Percentiles rank a stretch among this genome's conserved stretches.
phyloP scores from a whole-genome alignment of 176 grass and related monocot species.

The Sorghum bicolor region Sorghum_bicolor_NCBIv3 NC_012877.2:57277001-57277500 shows the following conservation, averaged over 20 bases:
- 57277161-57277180: not conserved
- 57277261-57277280: not conserved
- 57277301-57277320: not conserved
- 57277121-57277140: slow-evolving; percentile 1
- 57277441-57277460: too few species aligned
- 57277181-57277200: not conserved
- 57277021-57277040: too few species aligned
- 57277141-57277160: not conserved
- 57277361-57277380: too few species aligned
- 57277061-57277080: not conserved
- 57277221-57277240: not conserved
- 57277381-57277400: too few species aligned
- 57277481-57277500: too few species aligned
- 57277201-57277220: not conserved
- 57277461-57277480: too few species aligned
- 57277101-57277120: slow-evolving; percentile 23
- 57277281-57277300: not conserved
- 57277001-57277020: too few species aligned
- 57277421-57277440: too few species aligned
- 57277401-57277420: too few species aligned
- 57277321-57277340: not conserved
- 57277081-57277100: not conserved
- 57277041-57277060: too few species aligned
- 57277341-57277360: too few species aligned
- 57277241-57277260: not conserved